Evolutionary conservation across 1,284 basidiomycete species (phyloP), one percentile per base, ranked within the genome.

Genomic region (Apiotrichum akiyoshidainum): DNA sequence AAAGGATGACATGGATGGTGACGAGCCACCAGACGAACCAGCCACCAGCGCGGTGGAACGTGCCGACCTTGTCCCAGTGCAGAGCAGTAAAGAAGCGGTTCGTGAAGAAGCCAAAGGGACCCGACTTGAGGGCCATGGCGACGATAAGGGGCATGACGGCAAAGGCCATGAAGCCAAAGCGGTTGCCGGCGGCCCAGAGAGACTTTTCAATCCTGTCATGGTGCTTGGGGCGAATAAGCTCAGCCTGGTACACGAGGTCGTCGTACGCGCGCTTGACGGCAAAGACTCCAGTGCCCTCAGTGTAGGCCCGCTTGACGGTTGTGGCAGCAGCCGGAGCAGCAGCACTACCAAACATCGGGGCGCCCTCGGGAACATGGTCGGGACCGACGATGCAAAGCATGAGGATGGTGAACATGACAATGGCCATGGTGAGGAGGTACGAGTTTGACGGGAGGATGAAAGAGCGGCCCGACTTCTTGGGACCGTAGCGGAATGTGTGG

Each of bases 31-130:
- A 93, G 34, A 92, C 81, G 41, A 92, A 77, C 57, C 88, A 81
- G 3, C 87, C 91, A 10, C 83, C 80, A 82, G 86, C 88, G 46
- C 85, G 83, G 77, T 90, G 89, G 11, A 89, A 78, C 72, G 84
- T 83, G 5, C 83, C 80, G 33, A 91, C 83, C 68, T 90, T 89
- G 79, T 93, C 90, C 68, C 88, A 88, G 65, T 86, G 84, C 39
- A 90, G 74, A 50, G 88, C 85, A 21, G 85, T 83, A 60, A 87
- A 81, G 64, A 84, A 84, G 0, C 85, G 83, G 31, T 87, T 80
- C 19, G 90, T 85, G 67, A 92, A 84, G 47, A 92, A 69, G 46
- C 88, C 90, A 68, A 91, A 88, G 0, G 91, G 91, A 13, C 88
- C 85, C 5, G 87, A 83, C 74, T 92, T 92, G 72, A 93, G 82